Conservation (phyloP, 495 filamentous ascomycete genomes). For the Bombardia bombarda region DNA sequence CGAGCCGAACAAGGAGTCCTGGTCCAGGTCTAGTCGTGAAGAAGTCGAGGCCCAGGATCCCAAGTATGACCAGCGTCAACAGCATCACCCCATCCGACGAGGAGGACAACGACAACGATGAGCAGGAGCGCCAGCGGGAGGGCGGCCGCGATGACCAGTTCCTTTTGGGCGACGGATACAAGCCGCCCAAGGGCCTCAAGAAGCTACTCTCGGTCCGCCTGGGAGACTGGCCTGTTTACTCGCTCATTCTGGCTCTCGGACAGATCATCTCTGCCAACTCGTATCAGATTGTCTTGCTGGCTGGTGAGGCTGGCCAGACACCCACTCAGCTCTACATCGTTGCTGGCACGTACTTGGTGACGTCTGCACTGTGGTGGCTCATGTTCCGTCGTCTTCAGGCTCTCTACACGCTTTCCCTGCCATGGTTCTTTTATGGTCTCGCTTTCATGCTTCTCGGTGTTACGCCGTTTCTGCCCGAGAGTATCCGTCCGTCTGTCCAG, state of each 20-base stretch:
- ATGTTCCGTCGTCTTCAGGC: slow-evolving; percentile 15
- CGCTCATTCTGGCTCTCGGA: slow-evolving; percentile 58
- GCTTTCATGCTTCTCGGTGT: slow-evolving; percentile 57
- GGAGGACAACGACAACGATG: slow-evolving; percentile 10
- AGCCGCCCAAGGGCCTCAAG: slow-evolving; percentile 54
- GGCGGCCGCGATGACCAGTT: slow-evolving; percentile 39
- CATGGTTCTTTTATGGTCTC: slow-evolving; percentile 51
- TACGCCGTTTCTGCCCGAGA: slow-evolving; percentile 41
- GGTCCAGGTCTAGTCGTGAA: slow-evolving; percentile 11
- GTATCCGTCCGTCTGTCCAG: slow-evolving; percentile 21
- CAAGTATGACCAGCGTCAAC: slow-evolving; percentile 22
- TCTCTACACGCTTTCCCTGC: slow-evolving; percentile 37
- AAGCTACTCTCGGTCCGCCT: slow-evolving; percentile 27
- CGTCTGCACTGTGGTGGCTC: slow-evolving; percentile 47
- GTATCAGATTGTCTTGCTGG: slow-evolving; percentile 60
- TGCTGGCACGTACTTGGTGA: slow-evolving; percentile 49
- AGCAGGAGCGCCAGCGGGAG: background rate
- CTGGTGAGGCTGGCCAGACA: slow-evolving; percentile 50
- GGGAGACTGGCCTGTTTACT: slow-evolving; percentile 63
- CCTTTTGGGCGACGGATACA: slow-evolving; percentile 56
- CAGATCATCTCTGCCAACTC: slow-evolving; percentile 62
- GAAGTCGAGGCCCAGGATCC: slow-evolving; percentile 10
- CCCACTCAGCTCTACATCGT: slow-evolving; percentile 53
- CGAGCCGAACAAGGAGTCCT: slow-evolving; percentile 11
- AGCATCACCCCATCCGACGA: slow-evolving; percentile 19